phyloP scores from a whole-genome alignment of 306 rosid species.

The Fragaria ananassa region DNA sequence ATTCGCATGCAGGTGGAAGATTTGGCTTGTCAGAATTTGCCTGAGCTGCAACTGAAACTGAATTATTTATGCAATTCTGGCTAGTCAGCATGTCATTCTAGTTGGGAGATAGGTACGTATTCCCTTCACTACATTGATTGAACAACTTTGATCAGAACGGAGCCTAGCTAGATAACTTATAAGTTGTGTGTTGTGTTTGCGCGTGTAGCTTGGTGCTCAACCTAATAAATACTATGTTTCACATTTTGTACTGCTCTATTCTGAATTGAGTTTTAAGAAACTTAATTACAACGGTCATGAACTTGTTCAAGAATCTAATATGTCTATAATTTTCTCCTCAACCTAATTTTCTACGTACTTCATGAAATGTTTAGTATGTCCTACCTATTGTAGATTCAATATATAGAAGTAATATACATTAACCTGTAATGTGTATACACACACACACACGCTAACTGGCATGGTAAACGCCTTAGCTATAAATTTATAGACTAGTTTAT shows the following conservation, averaged over 20 bases:
- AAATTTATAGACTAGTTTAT: too few relatives aligned
- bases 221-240: neutral
- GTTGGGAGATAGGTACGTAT: neutral
- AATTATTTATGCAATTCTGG: slow-evolving; percentile 22
- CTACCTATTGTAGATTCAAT: too few relatives aligned
- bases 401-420: too few relatives aligned
- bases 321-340: neutral
- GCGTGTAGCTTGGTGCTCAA: neutral
- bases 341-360: neutral
- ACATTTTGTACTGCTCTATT: neutral
- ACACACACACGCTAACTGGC: too few relatives aligned
- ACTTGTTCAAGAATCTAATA: neutral
- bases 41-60: slow-evolving; percentile 32
- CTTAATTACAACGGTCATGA: neutral
- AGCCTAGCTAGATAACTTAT: neutral
- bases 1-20: slow-evolving; percentile 27
- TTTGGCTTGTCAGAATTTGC: slow-evolving; percentile 22
- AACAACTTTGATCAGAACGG: neutral
- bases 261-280: neutral
- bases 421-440: too few relatives aligned
- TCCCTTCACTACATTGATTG: neutral
- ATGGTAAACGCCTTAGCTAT: too few relatives aligned
- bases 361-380: neutral
- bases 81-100: neutral
- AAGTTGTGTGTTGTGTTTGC: neutral